Evolutionary conservation across 2,329 filamentous ascomycete species (phyloP), one percentile per base, ranked within the genome.

Genomic region (Ascochyta rabiei): DNA sequence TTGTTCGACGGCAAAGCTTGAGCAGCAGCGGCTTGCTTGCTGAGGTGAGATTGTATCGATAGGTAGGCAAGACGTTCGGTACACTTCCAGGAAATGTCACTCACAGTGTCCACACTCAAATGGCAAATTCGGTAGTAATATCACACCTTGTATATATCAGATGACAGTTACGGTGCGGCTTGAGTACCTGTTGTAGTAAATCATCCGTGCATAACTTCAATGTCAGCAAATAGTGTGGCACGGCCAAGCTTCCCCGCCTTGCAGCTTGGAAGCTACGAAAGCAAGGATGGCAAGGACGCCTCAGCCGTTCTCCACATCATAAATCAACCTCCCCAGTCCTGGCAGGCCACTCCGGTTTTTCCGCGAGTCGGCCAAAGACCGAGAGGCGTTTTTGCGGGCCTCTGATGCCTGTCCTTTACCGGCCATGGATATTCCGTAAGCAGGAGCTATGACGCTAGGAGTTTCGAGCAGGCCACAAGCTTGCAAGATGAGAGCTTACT

Each of bases 221-320:
- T 49, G 47, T 50, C 47, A 48, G 43, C 49, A 54, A 52, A 38
- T 53, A 46, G 31, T 43, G 58, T 60, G 53, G 62, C 56, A 53
- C 48, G 58, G 58, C 60, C 57, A 64, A 66, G 63, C 61, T 67
- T 67, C 63, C 56, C 60, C 56, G 58, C 59, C 46, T 50, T 43
- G 42, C 47, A 50, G 53, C 62, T 50, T 49, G 45, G 21, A 62
- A 60, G 56, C 55, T 53, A 34, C 48, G 45, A 23, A 6, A 16
- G 35, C 63, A 57, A 44, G 65, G 60, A 51, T 62, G 44, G 50
- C 57, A 42, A 44, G 48, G 53, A 56, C 61, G 57, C 62, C 56
- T 59, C 62, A 68, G 57, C 64, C 59, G 59, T 41, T 42, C 41
- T 62, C 61, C 62, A 59, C 59, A 62, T 61, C 41, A 56, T 60